These are phyloP conservation scores for Monosporascus cannonballus DNA, from an alignment of 2,329 filamentous ascomycete species.

Conservation along the genomic window DNA sequence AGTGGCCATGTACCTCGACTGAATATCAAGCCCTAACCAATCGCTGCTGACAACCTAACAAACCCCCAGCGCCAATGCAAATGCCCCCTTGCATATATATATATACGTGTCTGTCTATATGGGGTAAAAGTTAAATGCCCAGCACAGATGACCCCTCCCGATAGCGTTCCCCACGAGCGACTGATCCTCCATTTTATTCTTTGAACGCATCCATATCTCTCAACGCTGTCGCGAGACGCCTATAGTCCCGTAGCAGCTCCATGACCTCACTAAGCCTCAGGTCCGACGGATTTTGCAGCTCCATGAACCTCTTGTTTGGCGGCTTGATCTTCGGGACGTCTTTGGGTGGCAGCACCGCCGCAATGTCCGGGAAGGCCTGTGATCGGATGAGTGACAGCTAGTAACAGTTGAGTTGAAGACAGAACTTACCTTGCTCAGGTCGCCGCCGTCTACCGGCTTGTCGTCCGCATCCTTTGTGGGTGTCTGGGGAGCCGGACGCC, in stretches of 20 bases:
- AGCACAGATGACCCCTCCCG: no score
- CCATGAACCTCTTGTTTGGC: constrained; percentile 68
- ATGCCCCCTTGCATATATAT: neutral
- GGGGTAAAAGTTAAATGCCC: neutral
- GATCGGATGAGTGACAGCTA: constrained; percentile 3
- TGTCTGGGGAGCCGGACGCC: constrained; percentile 42
- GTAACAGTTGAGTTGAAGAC: neutral
- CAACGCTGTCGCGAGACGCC: constrained; percentile 60
- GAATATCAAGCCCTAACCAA: neutral
- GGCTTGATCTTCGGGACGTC: constrained; percentile 52
- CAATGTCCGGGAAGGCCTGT: constrained; percentile 57
- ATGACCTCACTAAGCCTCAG: constrained; percentile 68
- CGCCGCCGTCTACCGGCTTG: constrained; percentile 43
- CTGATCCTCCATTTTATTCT: constrained; percentile 22
- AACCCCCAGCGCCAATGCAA: neutral
- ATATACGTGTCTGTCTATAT: neutral
- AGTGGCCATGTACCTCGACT: neutral
- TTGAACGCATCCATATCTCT: constrained; percentile 58
- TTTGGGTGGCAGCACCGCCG: constrained; percentile 48
- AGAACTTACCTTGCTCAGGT: constrained; percentile 49
- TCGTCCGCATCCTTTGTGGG: constrained; percentile 28
- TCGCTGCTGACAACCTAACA: neutral
- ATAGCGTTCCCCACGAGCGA: neutral
- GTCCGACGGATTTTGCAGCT: constrained; percentile 63
- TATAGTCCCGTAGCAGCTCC: constrained; percentile 67